These are phyloP conservation scores for Suhomyces coccinellae DNA, from an alignment of 1,139 yeast species.

Conservation along the genomic window DNA sequence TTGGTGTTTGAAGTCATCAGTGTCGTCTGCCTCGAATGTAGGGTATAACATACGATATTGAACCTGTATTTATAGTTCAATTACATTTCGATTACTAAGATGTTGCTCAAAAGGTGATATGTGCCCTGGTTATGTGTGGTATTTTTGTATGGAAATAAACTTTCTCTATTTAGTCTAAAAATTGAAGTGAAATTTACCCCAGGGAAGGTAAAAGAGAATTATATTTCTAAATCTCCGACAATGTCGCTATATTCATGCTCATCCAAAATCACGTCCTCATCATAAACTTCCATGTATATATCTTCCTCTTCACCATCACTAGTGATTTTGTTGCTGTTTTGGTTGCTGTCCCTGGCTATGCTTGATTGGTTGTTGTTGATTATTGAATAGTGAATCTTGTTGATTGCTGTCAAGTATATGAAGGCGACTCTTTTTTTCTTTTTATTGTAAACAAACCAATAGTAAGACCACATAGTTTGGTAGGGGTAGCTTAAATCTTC, in stretches of 20 bases:
- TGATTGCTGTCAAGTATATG: constrained; percentile 55
- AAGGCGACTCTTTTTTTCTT: constrained; percentile 90
- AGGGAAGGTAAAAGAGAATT: not conserved
- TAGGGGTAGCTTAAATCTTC: constrained; percentile 66
- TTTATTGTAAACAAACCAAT: constrained; percentile 91
- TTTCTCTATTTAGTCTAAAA: not conserved
- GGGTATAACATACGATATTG: not conserved
- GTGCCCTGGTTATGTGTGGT: not conserved
- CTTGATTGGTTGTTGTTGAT: constrained; percentile 23
- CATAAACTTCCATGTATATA: constrained; percentile 23
- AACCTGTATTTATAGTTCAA: not conserved
- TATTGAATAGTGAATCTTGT: constrained; percentile 40
- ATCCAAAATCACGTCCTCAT: constrained; percentile 30
- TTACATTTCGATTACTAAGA: not conserved
- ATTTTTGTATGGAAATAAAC: not conserved
- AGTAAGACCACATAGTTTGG: constrained; percentile 83
- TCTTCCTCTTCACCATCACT: constrained; percentile 24
- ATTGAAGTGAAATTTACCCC: not conserved
- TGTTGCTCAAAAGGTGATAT: not conserved
- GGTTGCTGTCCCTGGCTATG: constrained; percentile 17
- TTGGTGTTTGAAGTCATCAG: constrained; percentile 5
- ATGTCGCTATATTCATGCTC: constrained; percentile 33
- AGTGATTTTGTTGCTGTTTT: constrained; percentile 20
- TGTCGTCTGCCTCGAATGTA: too few species aligned
- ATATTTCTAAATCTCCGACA: constrained; percentile 41